Base-by-base conservation (phyloP, 2,329 filamentous ascomycete genomes). In the Penicillium hordei region DNA sequence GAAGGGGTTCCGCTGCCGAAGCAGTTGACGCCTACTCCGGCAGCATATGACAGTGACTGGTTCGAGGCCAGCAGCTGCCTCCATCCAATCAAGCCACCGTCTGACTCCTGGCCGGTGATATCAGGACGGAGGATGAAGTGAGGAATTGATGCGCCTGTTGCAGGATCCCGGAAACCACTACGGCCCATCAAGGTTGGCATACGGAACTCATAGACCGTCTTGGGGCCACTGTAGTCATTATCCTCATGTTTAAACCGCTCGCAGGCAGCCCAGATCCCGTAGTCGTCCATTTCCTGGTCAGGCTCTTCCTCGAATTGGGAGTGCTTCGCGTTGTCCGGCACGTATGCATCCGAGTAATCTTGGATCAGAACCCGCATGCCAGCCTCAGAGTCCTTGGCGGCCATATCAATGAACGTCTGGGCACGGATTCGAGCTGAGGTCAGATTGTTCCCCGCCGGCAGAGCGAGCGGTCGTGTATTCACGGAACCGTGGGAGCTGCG, bases 61-160 rank as follows among this genome's bases (percentile, higher is more conserved):
- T 74, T 77, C 21, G 75, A 71, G 15, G 72, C 68, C 29, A 79
- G 68, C 7, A 79, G 63, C 52, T 80, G 75, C 56, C 74, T 77
- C 77, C 77, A 79, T 40, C 70, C 74, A 44, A 79, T 63, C 46
- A 80, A 61, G 9, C 78, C 78, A 27, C 77, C 78, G 39, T 79
- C 76, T 9, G 70, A 68, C 54, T 80, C 77, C 49, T 73, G 72
- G 21, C 75, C 75, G 1, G 69, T 55, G 29, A 79, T 69, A 63
- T 80, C 77, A 10, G 78, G 77, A 19, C 66, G 69, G 15, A 79
- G 72, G 17, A 72, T 68, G 59, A 79, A 78, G 15, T 67, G 66
- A 5, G 77, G 76, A 42, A 76, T 75, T 1, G 68, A 69, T 23
- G 67, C 64, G 29, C 70, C 68, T 5, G 64, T 66, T 21, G 55